Base-by-base conservation (phyloP, 345 rosid genomes). In the Turritis glabra region DNA sequence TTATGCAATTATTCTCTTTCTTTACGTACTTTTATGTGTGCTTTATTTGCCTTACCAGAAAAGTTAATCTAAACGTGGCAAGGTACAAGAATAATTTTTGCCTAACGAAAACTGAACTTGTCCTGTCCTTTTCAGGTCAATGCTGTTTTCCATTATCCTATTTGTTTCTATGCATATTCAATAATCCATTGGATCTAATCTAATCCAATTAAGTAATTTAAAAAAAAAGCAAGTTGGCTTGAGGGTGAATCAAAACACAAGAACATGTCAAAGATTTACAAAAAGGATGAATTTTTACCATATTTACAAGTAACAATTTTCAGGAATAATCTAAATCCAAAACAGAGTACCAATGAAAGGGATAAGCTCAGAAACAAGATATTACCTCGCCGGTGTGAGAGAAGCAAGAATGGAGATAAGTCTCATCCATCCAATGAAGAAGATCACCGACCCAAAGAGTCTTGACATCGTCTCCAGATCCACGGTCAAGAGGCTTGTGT, bases 361-460 rank as follows among this genome's bases (percentile, higher is more conserved):
- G 82, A 58, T 35, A 35, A 37, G 19, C 4, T 35, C 0, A 35
- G 18, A 33, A 12, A 59, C 7, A 57, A 13, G 27, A 21, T 5
- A n/a, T 19, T 37, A 92, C 97, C 97, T 91, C 93, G 77, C 87
- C 89, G 46, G 89, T 79, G 44, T 83, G 89, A 72, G 91, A 83
- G 50, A 91, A 91, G 59, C 97, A 89, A 44, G 47, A 74, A 64
- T 88, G 91, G 69, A 91, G 89, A 67, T 89, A 91, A 77, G 87
- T 78, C 80, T 91, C 96, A 29, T 91, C 97, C 97, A 91, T 91
- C 97, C 97, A 91, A 82, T 85, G 88, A 74, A 86, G 90, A 81
- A 91, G 82, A 73, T 91, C 97, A 67, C 97, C 97, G 19, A 91
- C 80, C 97, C 97, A 91, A 13, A 91, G 64, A 23, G 92, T 88